A percentile compares a stretch with the other conserved stretches of the same genome.
Conservation (phyloP, 169 alveolate species). For the Plasmodium knowlesi region DNA sequence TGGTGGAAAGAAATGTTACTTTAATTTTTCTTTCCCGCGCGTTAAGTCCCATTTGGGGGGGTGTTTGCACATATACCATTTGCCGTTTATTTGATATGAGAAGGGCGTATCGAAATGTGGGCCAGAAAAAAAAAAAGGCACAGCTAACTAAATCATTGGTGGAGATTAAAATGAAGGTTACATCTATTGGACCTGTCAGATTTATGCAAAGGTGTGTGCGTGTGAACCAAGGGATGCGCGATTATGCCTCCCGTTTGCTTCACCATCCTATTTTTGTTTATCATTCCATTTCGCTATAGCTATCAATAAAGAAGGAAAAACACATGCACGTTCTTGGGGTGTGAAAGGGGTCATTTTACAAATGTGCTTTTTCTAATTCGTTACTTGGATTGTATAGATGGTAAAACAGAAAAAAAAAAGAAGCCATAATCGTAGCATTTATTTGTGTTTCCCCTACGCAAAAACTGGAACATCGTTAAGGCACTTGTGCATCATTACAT, state of each 20-base stretch:
- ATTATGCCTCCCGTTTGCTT: not conserved
- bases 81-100: not conserved
- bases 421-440: not conserved
- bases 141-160: not conserved
- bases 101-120: not conserved
- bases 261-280: not conserved
- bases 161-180: not conserved
- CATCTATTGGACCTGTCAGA: not conserved
- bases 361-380: not conserved
- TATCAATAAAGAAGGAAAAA: not conserved
- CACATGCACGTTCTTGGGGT: not conserved
- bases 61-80: not conserved
- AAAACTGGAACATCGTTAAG: not conserved
- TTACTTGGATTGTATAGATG: not conserved
- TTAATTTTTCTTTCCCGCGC: not conserved
- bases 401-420: not conserved
- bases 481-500: not conserved
- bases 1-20: not conserved
- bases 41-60: not conserved
- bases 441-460: not conserved
- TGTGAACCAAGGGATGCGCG: not conserved
- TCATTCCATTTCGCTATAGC: not conserved
- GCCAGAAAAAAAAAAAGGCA: not conserved
- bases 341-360: not conserved
- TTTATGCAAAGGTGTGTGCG: not conserved